Conservation (phyloP, 352 stramenopile species). For the Globisporangium yorkense region DNA sequence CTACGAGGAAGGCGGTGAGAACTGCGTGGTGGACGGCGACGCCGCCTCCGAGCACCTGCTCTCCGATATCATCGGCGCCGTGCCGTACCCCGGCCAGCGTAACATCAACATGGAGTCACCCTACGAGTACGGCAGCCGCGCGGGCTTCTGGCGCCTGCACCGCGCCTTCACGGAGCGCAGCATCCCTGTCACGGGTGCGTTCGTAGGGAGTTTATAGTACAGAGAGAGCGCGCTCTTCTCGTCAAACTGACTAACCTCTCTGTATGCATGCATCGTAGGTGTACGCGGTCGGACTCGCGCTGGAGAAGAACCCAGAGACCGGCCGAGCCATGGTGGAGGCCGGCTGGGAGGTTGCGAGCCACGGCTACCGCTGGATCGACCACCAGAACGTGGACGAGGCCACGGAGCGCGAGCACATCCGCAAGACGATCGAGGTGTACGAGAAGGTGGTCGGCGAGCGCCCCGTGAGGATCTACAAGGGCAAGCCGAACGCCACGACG, state of each 20-base stretch:
- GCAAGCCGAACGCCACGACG: conserved; percentile 93
- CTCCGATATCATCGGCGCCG: conserved; percentile 88
- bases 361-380: conserved; percentile 96
- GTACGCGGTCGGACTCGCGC: conserved; percentile 91
- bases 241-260: background rate
- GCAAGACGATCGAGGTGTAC: conserved; percentile 89
- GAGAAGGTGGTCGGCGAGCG: conserved; percentile 85
- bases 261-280: conserved; percentile 26
- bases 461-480: conserved; percentile 93
- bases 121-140: conserved; percentile 94
- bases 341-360: conserved; percentile 91
- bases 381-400: conserved; percentile 92
- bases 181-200: conserved; percentile 72
- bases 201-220: background rate
- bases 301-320: conserved; percentile 91
- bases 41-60: conserved; percentile 87
- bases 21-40: conserved; percentile 90
- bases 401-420: conserved; percentile 91
- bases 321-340: conserved; percentile 90
- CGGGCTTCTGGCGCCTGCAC: conserved; percentile 93
- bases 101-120: conserved; percentile 94
- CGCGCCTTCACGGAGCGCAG: conserved; percentile 85
- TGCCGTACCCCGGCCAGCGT: conserved; percentile 61
- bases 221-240: too few species aligned
- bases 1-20: conserved; percentile 96